phyloP scores from a whole-genome alignment of 2,329 filamentous ascomycete genomes.

The Davidsoniella eucalypti region DNA sequence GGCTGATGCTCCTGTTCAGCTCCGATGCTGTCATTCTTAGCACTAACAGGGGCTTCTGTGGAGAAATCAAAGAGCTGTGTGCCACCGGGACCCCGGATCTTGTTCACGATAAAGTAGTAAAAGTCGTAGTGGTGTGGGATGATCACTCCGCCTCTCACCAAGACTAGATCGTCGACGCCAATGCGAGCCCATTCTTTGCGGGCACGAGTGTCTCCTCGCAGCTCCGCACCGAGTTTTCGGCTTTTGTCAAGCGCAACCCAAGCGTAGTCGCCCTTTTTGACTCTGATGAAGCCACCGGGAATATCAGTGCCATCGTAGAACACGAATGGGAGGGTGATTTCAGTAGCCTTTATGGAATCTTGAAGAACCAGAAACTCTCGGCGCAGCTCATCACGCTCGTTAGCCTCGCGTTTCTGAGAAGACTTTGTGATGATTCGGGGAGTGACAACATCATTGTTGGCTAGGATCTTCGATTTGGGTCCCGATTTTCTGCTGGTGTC shows the following conservation, averaged over 20 bases:
- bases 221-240: slow-evolving; percentile 72
- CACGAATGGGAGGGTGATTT: slow-evolving; percentile 84
- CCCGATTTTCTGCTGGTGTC: slow-evolving; percentile 16
- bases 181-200: slow-evolving; percentile 76
- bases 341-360: slow-evolving; percentile 72
- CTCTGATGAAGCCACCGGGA: slow-evolving; percentile 63
- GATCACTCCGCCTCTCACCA: slow-evolving; percentile 79
- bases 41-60: slow-evolving; percentile 26
- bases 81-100: slow-evolving; percentile 56
- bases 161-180: slow-evolving; percentile 86
- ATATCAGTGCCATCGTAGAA: slow-evolving; percentile 93
- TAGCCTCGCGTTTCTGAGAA: slow-evolving; percentile 61
- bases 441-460: slow-evolving; percentile 45
- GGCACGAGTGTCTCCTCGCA: slow-evolving; percentile 53
- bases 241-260: slow-evolving; percentile 91
- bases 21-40: slow-evolving; percentile 10
- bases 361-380: slow-evolving; percentile 73
- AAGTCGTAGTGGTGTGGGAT: slow-evolving; percentile 98
- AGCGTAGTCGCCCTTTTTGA: slow-evolving; percentile 84
- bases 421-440: slow-evolving; percentile 58
- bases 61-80: slow-evolving; percentile 61
- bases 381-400: slow-evolving; percentile 60
- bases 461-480: slow-evolving; percentile 33
- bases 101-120: slow-evolving; percentile 92
- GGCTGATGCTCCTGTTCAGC: slow-evolving; percentile 8